phyloP scores from a whole-genome alignment of 129 eudicot species.

The Flaveria ramosissima region DNA sequence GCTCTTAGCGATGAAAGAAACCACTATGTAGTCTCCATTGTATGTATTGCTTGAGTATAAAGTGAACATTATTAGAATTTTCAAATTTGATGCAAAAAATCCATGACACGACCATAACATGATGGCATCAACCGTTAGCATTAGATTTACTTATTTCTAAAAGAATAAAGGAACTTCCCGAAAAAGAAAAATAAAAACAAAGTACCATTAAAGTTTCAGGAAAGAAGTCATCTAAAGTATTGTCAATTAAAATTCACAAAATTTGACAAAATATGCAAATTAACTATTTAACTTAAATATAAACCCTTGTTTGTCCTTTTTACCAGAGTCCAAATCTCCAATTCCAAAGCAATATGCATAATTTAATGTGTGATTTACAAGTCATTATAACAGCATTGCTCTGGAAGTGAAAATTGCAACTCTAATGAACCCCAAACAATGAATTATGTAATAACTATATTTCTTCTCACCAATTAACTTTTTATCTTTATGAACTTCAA shows the following conservation, averaged over 20 bases:
- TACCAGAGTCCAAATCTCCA: slow-evolving; percentile 15
- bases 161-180: background rate
- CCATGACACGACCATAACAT: too few species aligned
- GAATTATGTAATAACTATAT: slow-evolving; percentile 28
- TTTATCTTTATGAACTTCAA: slow-evolving; percentile 22
- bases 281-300: slow-evolving; percentile 1
- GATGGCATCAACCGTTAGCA: too few species aligned
- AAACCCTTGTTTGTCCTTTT: slow-evolving; percentile 16
- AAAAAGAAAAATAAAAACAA: background rate
- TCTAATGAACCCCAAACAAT: slow-evolving; percentile 16
- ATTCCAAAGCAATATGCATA: slow-evolving; percentile 31
- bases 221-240: background rate
- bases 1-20: too few species aligned
- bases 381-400: slow-evolving; percentile 24
- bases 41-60: too few species aligned
- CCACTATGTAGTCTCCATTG: too few species aligned
- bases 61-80: too few species aligned
- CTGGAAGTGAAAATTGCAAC: slow-evolving; percentile 21
- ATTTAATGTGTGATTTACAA: slow-evolving; percentile 16
- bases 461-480: slow-evolving; percentile 24
- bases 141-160: background rate
- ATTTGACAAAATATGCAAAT: slow-evolving; percentile 12
- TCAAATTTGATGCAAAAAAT: too few species aligned
- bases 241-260: slow-evolving; percentile 9
- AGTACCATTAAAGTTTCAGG: background rate